Evolutionary conservation across 2,329 filamentous ascomycete genomes (phyloP), one percentile per base, ranked within the genome.

Genomic region (Fusarium sp.): DNA sequence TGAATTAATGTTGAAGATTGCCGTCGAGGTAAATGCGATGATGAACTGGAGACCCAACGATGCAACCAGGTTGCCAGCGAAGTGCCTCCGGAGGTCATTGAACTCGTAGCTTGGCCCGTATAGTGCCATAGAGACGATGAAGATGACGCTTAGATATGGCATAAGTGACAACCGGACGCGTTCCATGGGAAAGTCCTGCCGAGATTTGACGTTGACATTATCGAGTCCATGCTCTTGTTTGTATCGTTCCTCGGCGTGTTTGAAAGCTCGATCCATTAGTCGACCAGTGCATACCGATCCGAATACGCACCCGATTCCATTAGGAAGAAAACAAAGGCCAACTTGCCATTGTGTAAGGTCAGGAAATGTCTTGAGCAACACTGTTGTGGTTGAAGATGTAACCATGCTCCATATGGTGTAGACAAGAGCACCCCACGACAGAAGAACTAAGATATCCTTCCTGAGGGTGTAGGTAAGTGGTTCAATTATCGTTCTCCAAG

Each of bases 331-430:
- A 8, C 54, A 66, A 2, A 66, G 60, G n/a, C 63, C 63, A 2
- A 64, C 18, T 28, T 64, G 60, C 63, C 63, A 66, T 36, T 64
- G 38, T 18, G 48, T 64, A 10, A 66, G 60, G 13, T 48, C 33
- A 1, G 63, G 60, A 5, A 51, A 66, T 83, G 15, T 76, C 81
- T 2, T 81, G 4, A 78, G 9, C 20, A 59, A 11, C 15, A 58
- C 50, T 17, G 60, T 60, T 3, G 63, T 64, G 11, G 63, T 66
- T 10, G 63, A 66, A 6, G 63, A 60, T 6, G 63, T 66, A 10
- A 85, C 80, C 83, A 85, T 85, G 20, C 79, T 83, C 82, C 82
- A 85, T 13, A 81, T 77, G 0, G 83, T 78, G 48, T 77, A 77
- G 6, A 75, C 57, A 18, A 77, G 61, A 15, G 77, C 77, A 24